Evolutionary conservation across 805 yeast species (phyloP), one percentile per base, ranked within the genome.

Genomic region (Hagleromyces aurorensis): DNA sequence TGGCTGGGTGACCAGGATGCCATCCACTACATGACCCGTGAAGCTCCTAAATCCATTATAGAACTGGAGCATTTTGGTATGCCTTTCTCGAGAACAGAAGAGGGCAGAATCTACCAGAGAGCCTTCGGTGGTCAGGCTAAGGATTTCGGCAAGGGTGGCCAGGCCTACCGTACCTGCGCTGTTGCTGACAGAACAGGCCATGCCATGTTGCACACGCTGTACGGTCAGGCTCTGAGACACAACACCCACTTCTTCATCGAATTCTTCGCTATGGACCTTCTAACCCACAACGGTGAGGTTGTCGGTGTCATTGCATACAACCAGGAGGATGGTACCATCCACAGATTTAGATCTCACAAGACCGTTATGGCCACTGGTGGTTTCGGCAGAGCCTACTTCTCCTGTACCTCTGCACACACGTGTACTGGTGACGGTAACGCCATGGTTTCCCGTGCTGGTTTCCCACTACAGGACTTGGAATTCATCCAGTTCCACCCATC

Each of bases 1-100:
- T 89, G 98, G 98, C 75, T 89, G 41, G 98, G 98, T 55, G 98
- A 89, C 65, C 98, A 89, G 68, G 98, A 89, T 57, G 96, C 97
- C 33, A 89, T 91, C 57, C 97, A 89, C 66, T 89, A 89, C 67
- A 89, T 89, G 98, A 89, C 98, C 35, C 78, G 86, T 60, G 97
- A 89, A 66, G 98, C 98, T 16, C 96, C 97, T 23, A 75, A 77
- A 46, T 81, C 96, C 25, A 89, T 89, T 52, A 85, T 87, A 52
- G 98, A 89, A 69, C 71, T 89, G 58, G 98, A 89, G 69, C 95
- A 91, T 65, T 91, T 75, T 62, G 98, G 98, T 69, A 93, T 91
- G 48, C 98, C 98, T 38, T 89, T 89, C 67, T 85, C 96, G 32
- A 80, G 98, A 72, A 89, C 85, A 51, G 91, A 85, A 49, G 87